Conservation (phyloP, 2,329 filamentous ascomycete species). For the Neonectria punicea region DNA sequence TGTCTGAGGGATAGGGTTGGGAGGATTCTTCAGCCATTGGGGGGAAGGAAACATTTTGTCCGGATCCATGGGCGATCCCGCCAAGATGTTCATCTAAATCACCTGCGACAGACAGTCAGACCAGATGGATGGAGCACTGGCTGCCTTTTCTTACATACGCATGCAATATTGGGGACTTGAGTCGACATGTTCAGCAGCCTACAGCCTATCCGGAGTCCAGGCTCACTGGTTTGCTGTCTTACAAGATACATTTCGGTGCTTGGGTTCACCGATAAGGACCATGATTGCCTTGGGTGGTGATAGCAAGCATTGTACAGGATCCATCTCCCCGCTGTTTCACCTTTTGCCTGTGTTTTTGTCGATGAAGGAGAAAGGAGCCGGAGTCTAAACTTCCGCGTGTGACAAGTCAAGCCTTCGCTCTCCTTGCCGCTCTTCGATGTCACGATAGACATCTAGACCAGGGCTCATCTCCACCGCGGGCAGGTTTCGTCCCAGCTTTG, state of each 20-base stretch:
- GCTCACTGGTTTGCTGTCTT: not conserved
- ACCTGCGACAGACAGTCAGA: slow-evolving; percentile 9
- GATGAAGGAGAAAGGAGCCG: not conserved
- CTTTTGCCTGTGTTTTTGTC: not conserved
- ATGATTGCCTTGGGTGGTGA: not conserved
- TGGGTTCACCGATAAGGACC: not conserved
- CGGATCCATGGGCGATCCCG: not conserved
- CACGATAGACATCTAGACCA: not conserved
- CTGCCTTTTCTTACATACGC: not conserved
- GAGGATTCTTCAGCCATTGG: slow-evolving; percentile 16
- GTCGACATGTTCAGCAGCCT: not conserved
- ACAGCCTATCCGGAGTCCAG: not conserved
- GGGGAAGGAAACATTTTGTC: not conserved
- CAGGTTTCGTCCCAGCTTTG: slow-evolving; percentile 3
- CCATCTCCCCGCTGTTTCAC: not conserved
- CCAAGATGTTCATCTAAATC: slow-evolving; percentile 3
- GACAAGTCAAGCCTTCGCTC: not conserved
- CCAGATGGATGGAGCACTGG: not conserved
- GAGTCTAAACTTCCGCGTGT: not conserved
- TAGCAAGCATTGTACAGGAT: not conserved
- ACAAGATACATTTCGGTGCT: not conserved
- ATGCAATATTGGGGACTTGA: not conserved
- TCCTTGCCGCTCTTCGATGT: not conserved
- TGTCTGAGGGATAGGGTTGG: slow-evolving; percentile 12
- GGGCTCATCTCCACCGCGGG: not conserved